Evolutionary conservation across 257 asterid genomes (phyloP), one percentile per base, ranked within the genome.

Genomic region (Voacanga thouarsii): DNA sequence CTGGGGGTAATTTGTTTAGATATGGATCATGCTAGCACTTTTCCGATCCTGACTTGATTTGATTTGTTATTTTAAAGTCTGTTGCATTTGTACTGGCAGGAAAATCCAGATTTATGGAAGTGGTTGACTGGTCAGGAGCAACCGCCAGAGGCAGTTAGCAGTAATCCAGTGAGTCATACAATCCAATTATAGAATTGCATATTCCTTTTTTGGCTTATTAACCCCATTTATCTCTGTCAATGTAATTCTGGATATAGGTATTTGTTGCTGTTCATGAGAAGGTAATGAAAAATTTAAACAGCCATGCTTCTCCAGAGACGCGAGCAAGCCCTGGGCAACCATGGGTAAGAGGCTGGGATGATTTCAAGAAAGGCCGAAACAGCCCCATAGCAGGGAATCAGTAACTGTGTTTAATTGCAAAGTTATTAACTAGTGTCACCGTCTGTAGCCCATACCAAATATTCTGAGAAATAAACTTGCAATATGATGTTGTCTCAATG

Each of bases 341-440:
- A 19, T 94, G 99, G 99, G 97, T 92, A 77, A 91, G 97, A 79
- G 99, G 99, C 53, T 94, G 99, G 97, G 97, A 94, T 75, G 99
- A 92, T 83, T 87, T 86, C 93, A 94, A 85, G 85, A 92, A 83
- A 85, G 93, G 96, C 23, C 89, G 88, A 26, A 97, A 94, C 71
- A 75, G 85, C 76, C 97, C 97, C 50, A 41, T 87, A 45, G 75
- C 88, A 12, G 97, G 97, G 15, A 92, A 94, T 83, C 99, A 92
- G 90, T 94, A 87, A 89, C 16, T 49, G 43, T 49, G 61, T 59
- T 79, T 12, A 12, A 51, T 53, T 61, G 7, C 71, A 76, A 82
- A 28, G 44, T 4, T 39, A 43, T 75, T 15, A 6, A 30, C 26
- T 30, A 66, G 12, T 39, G 74, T 44, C n/a, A 50, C 73, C 70